Base-by-base conservation (phyloP, 2,329 filamentous ascomycete genomes). In the Trichoderma arundinaceum region DNA sequence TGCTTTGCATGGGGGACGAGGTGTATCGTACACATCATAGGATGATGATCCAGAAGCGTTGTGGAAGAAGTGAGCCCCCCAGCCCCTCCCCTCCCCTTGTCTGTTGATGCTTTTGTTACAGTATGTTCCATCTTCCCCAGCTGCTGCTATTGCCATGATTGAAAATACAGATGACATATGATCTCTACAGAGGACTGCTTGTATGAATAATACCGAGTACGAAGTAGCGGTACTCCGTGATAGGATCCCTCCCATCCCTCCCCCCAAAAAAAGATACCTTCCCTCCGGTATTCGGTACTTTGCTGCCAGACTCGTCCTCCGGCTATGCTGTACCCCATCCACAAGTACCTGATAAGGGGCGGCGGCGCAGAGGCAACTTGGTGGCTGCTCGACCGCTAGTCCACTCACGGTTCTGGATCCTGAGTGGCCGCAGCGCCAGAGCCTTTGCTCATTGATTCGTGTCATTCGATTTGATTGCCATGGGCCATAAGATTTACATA, bases 391-490 rank as follows among this genome's bases (percentile, higher is more conserved):
- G 52, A 41, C 61, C 61, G 61, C 60, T 48, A 48, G 61, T 64
- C 53, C 41, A 33, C 41, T 15, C 7, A 33, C 35, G 43, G 44
- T 32, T 49, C 61, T 57, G 61, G 61, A 39, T 48, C n/a, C 61
- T 64, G 61, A 64, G 51, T 64, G 61, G 52, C 41, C 44, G 52
- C 61, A 38, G 52, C 15, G n/a, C 33, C 13, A 28, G 43, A 33
- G 61, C 52, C 52, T 57, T 62, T 64, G 61, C 61, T 64, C 61
- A 64, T 64, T 64, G 61, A 64, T 49, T 64, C 43, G 44, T 64
- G 61, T 64, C 61, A 64, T 64, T 64, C 28, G 35, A 63, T 54
- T 17, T 54, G 59, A 62, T 62, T 62, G 59, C 49, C 60, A 43
- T 35, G 39, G 35, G 35, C 44, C 44, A 33, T 39, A 63, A 44